Evolutionary conservation across 202 grass and related monocot species (phyloP), one percentile per base, ranked within the genome.

Genomic region (Saccharum hybrid): DNA sequence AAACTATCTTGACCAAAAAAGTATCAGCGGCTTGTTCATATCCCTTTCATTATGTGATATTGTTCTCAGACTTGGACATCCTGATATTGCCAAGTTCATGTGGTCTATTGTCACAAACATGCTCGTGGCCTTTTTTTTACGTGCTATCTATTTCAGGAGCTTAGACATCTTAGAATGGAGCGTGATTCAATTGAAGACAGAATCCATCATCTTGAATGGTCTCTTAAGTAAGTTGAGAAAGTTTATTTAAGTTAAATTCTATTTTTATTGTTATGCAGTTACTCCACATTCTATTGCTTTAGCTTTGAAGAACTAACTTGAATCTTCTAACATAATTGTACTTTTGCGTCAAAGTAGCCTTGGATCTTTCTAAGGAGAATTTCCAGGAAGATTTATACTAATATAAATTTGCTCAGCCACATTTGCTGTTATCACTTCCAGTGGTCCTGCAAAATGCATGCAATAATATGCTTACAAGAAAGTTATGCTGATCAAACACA

Each of bases 151-250:
- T 82, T 8, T 68, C 84, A 98, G 96, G 90, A 92, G 71, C 90
- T 98, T 84, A 90, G 89, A 70, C 87, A 86, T 66, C 88, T 92
- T 77, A 94, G 96, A 72, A 90, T 88, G 78, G 88, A 96, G 28
- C 91, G 89, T 59, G 93, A 98, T 87, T 83, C 89, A 79, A 71
- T 96, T 88, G 96, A 98, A 71, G 93, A 98, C 79, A 93, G 28
- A 86, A 92, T 98, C 78, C 91, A 98, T 92, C 87, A 80, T 85
- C 85, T 98, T 66, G 91, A 94, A 74, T 98, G 96, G 93, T 96
- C 91, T 51, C 89, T 98, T 62, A 85, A 90, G 96, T 98, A 88
- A 91, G 92, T 82, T 46, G 79, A 76, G 45, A 75, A 79, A 68
- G 1, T 71, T 6, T 43, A 19, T 54, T 54, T 30, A 34, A 11